Conservation (phyloP, 805 yeast genomes). For the Ogataea nitratoaversa region DNA sequence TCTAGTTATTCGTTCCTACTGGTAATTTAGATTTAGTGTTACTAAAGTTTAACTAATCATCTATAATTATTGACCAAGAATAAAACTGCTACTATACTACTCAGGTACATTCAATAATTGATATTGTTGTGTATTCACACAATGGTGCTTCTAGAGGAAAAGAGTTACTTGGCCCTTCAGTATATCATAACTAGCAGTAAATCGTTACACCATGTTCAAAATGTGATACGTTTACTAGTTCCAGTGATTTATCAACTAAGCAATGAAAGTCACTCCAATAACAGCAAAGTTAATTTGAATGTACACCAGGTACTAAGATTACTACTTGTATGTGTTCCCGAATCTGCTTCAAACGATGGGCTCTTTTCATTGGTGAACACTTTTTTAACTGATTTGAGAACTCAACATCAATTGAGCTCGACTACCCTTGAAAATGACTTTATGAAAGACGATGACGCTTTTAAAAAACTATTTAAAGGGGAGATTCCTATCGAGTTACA, state of each 20-base stretch:
- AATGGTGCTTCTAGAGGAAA: neutral
- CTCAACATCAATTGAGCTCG: too few species aligned
- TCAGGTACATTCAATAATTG: neutral
- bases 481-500: neutral
- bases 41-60: too few species aligned
- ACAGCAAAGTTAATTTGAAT: neutral
- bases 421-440: neutral
- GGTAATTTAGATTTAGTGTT: too few species aligned
- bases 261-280: neutral
- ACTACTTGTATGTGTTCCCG: slow-evolving; percentile 5
- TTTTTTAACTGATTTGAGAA: neutral
- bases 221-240: neutral
- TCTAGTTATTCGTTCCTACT: too few species aligned
- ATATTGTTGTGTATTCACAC: neutral
- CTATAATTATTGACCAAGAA: too few species aligned
- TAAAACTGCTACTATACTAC: too few species aligned
- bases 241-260: neutral
- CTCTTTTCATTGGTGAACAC: neutral
- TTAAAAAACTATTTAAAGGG: neutral
- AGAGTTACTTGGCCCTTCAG: neutral
- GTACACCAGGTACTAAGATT: slow-evolving; percentile 3
- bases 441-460: neutral
- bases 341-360: slow-evolving; percentile 1
- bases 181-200: neutral
- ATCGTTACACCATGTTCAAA: neutral